Conservation (phyloP, 2,329 filamentous ascomycete genomes). For the Plectosphaerella plurivora region DNA sequence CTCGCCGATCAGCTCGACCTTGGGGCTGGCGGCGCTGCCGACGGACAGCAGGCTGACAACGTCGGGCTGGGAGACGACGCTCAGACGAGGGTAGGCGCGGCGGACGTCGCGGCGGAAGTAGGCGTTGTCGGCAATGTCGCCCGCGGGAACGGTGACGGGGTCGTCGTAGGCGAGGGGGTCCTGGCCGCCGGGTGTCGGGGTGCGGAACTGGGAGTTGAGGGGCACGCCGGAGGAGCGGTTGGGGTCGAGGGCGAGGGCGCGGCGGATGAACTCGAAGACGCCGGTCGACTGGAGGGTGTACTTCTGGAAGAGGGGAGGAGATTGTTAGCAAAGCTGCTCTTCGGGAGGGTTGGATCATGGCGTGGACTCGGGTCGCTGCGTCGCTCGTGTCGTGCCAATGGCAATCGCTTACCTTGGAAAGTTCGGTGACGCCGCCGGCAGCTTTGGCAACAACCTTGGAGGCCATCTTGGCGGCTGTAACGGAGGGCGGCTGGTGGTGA, state of each 20-base stretch:
- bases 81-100: conserved; percentile 75
- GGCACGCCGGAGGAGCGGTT: conserved; percentile 89
- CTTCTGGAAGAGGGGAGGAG: conserved; percentile 58
- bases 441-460: conserved; percentile 56
- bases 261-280: conserved; percentile 81
- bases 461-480: conserved; percentile 46
- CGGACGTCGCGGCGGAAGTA: conserved; percentile 95
- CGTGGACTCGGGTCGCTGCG: conserved; percentile 5
- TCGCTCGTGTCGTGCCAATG: background rate
- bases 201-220: conserved; percentile 87
- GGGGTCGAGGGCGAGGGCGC: conserved; percentile 74
- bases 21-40: conserved; percentile 75
- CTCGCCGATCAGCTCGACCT: conserved; percentile 73
- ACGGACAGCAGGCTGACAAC: conserved; percentile 80
- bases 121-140: conserved; percentile 83
- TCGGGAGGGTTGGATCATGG: conserved; percentile 10
- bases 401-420: conserved; percentile 50
- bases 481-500: conserved; percentile 10
- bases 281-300: conserved; percentile 89
- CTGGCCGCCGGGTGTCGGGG: conserved; percentile 71
- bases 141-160: conserved; percentile 77
- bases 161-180: conserved; percentile 73
- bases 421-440: conserved; percentile 47
- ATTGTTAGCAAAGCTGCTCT: conserved; percentile 10
- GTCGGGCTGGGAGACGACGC: conserved; percentile 77